Base-by-base conservation (phyloP, 495 filamentous ascomycete species). In the Penicillium taxi region DNA sequence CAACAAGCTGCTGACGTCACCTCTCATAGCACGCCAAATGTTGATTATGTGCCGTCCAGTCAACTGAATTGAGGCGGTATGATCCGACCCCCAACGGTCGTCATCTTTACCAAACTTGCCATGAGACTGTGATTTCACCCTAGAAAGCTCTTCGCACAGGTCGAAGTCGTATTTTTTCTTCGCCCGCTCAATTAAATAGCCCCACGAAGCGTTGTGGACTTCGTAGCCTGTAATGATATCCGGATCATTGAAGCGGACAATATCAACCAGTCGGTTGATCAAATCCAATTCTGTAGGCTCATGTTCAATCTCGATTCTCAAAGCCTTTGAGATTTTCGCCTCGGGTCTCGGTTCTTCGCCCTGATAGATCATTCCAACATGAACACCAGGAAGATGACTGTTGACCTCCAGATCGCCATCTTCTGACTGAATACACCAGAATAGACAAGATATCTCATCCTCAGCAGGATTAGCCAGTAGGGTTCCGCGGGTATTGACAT, bases 11-110 rank as follows among this genome's bases (percentile, higher is more conserved):
- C 16, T 93, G 20, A 96, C 58, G 62, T 96, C 91, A 39, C 82
- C 75, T 33, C 82, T 76, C 88, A 98, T 96, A 0, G 90, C 88
- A 35, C 91, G 76, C 91, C 93, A 98, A 32, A 96, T 84, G 45
- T 96, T 98, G 60, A 98, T 87, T 67, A 91, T 83, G 52, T 98
- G 91, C 43, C 91, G 77, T 3, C 91, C 91, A 1, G 88, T 96
- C 9, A 98, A 72, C 20, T 74, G 75, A 46, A 96, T 83, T 2
- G 82, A 84, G 4, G 86, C 90, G 2, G 86, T 88, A 37, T 86
- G 84, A 39, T 85, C 88, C 67, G 89, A 93, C 0, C 88, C 91
- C 90, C 91, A 98, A 46, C 74, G 72, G 54, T 95, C 86, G 34
- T 76, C 74, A 9, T 94, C 85, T 52, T 84, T 90, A 13, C 87